Evolutionary conservation across 169 alveolate species (phyloP).

Genomic region (Babesia ovis): DNA sequence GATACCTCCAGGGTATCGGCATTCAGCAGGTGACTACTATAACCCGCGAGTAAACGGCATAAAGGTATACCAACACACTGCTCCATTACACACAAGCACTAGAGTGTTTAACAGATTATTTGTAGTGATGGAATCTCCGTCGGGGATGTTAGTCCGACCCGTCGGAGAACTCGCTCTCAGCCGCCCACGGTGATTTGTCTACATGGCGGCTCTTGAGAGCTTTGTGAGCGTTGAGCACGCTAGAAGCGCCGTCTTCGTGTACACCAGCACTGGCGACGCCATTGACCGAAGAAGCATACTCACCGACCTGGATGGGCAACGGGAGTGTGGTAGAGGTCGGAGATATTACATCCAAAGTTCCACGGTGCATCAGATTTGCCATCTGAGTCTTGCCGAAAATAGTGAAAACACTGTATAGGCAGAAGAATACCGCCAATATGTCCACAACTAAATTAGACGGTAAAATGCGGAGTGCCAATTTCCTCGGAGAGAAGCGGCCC

Average conservation of each 20-base stretch:
- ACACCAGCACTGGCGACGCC: background rate
- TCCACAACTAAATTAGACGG: background rate
- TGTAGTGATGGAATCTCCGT: background rate
- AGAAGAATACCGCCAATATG: slow-evolving; percentile 2
- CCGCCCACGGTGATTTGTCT: slow-evolving; percentile 66
- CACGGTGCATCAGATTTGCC: background rate
- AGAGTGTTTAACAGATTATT: too few species aligned
- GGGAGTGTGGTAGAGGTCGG: background rate
- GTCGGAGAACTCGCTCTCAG: slow-evolving; percentile 48
- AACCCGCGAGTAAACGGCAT: background rate
- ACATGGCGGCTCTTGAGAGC: slow-evolving; percentile 1
- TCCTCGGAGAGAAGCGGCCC: background rate
- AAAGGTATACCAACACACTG: background rate
- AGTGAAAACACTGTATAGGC: slow-evolving; percentile 17
- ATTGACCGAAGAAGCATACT: background rate
- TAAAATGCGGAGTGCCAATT: background rate
- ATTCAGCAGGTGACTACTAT: background rate
- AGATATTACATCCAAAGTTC: background rate
- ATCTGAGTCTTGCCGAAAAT: slow-evolving; percentile 15
- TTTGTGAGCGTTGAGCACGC: slow-evolving; percentile 5
- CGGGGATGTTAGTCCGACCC: slow-evolving; percentile 15
- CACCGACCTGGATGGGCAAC: slow-evolving; percentile 11
- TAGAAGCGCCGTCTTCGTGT: background rate
- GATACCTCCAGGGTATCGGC: background rate
- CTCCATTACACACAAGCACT: slow-evolving; percentile 1